Conservation (phyloP, 768 basidiomycete species). For the Boletus rubroflammeus region DNA sequence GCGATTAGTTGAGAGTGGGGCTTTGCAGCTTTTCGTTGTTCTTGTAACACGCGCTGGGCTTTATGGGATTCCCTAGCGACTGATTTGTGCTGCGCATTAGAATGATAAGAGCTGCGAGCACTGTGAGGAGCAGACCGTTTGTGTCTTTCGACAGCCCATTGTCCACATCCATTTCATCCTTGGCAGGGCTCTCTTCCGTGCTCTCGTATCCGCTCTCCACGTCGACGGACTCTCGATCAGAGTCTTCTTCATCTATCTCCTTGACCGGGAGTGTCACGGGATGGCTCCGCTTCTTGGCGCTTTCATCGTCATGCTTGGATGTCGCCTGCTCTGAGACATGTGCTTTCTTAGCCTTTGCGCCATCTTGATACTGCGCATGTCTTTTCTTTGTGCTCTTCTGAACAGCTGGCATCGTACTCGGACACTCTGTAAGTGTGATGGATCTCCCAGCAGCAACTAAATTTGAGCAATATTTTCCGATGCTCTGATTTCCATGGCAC, state of each 20-base stretch:
- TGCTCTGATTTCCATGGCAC: constrained; percentile 10
- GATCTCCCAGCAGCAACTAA: too few relatives aligned
- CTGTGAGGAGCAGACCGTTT: constrained; percentile 45
- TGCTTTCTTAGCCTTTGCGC: constrained; percentile 51
- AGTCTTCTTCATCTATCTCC: constrained; percentile 36
- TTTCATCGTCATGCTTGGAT: constrained; percentile 25
- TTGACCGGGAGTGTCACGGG: constrained; percentile 48
- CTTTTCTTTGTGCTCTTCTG: constrained; percentile 51
- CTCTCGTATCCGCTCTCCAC: constrained; percentile 32
- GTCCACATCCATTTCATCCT: constrained; percentile 34
- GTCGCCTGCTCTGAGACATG: constrained; percentile 38
- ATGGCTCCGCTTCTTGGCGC: constrained; percentile 53
- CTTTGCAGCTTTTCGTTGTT: constrained; percentile 72
- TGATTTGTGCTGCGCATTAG: constrained; percentile 25
- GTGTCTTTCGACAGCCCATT: constrained; percentile 44
- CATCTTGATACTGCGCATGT: constrained; percentile 42
- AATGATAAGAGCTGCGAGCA: not conserved
- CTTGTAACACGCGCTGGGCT: constrained; percentile 60
- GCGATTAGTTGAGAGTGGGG: constrained; percentile 68
- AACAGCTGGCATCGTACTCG: constrained; percentile 37
- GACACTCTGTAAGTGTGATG: not conserved
- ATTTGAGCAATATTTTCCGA: not conserved
- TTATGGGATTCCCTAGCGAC: constrained; percentile 69
- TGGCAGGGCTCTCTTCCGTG: constrained; percentile 13
- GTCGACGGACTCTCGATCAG: constrained; percentile 35